These are phyloP conservation scores for Elsinoe batatas DNA, from an alignment of 2,329 filamentous ascomycete species.

Conservation along the genomic window DNA sequence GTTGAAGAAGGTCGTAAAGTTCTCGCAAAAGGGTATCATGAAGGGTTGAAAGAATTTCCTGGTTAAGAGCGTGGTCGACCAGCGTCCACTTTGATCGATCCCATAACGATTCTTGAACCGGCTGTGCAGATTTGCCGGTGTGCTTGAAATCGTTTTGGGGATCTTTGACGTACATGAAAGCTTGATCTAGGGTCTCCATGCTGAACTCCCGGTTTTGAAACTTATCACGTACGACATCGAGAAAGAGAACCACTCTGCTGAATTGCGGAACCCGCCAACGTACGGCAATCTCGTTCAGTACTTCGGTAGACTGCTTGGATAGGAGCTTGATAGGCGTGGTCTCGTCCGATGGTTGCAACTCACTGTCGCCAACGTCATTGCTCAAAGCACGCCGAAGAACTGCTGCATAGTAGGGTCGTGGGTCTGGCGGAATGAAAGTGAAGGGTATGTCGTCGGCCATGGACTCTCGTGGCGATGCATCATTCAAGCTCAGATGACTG, in stretches of 20 bases:
- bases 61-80: constrained; percentile 49
- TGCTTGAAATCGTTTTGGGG: constrained; percentile 53
- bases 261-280: constrained; percentile 84
- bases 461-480: constrained; percentile 33
- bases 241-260: constrained; percentile 66
- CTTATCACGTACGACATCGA: constrained; percentile 78
- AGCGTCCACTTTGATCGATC: constrained; percentile 43
- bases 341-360: constrained; percentile 42
- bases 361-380: constrained; percentile 48
- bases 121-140: constrained; percentile 41
- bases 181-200: constrained; percentile 70
- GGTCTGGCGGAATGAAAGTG: constrained; percentile 80
- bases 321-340: constrained; percentile 43
- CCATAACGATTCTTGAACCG: constrained; percentile 34
- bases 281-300: constrained; percentile 74
- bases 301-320: constrained; percentile 68
- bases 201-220: constrained; percentile 75
- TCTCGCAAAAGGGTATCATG: constrained; percentile 79
- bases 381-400: constrained; percentile 67
- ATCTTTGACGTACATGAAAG: constrained; percentile 73
- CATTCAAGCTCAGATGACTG: constrained; percentile 52
- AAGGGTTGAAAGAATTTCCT: constrained; percentile 61
- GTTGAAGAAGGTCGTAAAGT: constrained; percentile 76
- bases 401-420: constrained; percentile 71
- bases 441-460: constrained; percentile 51